Conservation (phyloP, 768 basidiomycete genomes). For the Collybia sordida region DNA sequence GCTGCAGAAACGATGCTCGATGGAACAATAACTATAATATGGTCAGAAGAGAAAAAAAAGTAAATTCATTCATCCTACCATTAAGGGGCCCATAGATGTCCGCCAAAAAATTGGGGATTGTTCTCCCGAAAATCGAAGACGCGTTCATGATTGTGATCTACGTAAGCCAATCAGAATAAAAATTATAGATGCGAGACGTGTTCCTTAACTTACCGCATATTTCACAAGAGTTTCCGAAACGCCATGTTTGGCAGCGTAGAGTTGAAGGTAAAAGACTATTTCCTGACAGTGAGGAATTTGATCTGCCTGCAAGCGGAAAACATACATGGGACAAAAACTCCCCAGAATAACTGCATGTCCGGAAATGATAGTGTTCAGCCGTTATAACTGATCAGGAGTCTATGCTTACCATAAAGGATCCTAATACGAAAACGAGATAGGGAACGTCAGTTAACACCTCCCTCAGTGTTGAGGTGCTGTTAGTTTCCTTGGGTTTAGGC, state of each 20-base stretch:
- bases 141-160: slow-evolving; percentile 55
- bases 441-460: slow-evolving; percentile 39
- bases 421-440: slow-evolving; percentile 41
- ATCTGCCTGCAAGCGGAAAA: background rate
- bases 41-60: slow-evolving; percentile 4
- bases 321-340: slow-evolving; percentile 51
- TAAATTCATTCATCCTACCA: slow-evolving; percentile 24
- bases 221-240: slow-evolving; percentile 38
- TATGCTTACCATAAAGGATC: slow-evolving; percentile 33
- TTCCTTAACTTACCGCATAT: slow-evolving; percentile 34
- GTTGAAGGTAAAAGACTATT: slow-evolving; percentile 52
- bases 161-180: background rate
- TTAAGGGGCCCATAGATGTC: slow-evolving; percentile 51
- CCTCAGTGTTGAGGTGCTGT: slow-evolving; percentile 22
- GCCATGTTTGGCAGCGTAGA: slow-evolving; percentile 41
- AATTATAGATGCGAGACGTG: background rate
- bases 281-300: background rate
- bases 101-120: slow-evolving; percentile 53
- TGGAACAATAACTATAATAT: slow-evolving; percentile 39
- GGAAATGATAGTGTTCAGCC: background rate
- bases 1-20: slow-evolving; percentile 37
- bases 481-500: slow-evolving; percentile 19
- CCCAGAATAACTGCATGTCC: slow-evolving; percentile 40
- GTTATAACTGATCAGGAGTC: background rate
- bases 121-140: slow-evolving; percentile 57